Evolutionary conservation across 805 yeast species (phyloP), one percentile per base, ranked within the genome.

Genomic region (Nakazawaea peltata): DNA sequence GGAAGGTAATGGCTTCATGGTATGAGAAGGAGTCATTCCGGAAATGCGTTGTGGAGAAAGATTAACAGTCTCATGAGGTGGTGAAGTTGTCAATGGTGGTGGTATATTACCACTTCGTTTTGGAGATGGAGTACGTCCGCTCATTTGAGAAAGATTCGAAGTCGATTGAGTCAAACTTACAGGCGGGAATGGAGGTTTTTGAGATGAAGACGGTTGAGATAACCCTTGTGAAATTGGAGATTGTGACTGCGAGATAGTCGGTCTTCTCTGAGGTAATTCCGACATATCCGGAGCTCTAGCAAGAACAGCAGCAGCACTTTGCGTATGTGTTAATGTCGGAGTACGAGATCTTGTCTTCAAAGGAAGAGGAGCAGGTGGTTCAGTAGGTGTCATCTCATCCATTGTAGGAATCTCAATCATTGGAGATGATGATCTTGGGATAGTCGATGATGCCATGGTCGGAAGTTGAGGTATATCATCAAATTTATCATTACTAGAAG

Each of bases 401-500:
- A 78, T 74, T 42, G 69, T 75, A 4, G 90, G 90, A 28, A 81
- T 82, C 41, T 71, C 71, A 19, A 70, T 71, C 2, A 80, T 65
- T 2, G 85, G 81, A 0, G 81, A 71, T 8, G 72, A 67, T 13
- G 63, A 61, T 26, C 73, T 50, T 5, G 63, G 59, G 3, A 25
- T 15, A 9, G 12, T 26, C 5, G 36, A 18, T 8, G 39, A 30
- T n/a, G 40, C 32, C 14, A 45, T 28, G 7, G 42, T 16, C 19
- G 41, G 40, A 12, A 52, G 14, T 25, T 35, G 28, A 13, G 34
- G 36, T 17, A 30, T 15, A 21, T 24, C 28, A 23, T 21, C 37
- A 27, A 13, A 22, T 30, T 13, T n/a, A 26, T 27, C 35, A 2
- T 31, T 18, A 11, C 26, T 31, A 4, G 42, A 42, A 14, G 44